phyloP scores from a whole-genome alignment of 352 stramenopile genomes.

The Pythium coloratum region DNA sequence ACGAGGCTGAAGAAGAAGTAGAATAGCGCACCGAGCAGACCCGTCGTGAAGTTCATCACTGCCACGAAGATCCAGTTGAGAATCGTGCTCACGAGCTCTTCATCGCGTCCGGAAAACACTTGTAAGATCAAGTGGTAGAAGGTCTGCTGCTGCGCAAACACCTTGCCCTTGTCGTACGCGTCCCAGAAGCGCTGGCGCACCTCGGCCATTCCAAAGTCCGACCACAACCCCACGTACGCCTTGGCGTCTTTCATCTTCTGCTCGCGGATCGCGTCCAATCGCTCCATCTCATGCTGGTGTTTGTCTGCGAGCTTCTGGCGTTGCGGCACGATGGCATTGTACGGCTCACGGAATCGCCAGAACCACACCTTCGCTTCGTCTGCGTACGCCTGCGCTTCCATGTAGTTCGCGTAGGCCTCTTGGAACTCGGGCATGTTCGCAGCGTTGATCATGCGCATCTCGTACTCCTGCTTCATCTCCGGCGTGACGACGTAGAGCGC shows the following conservation, averaged over 20 bases:
- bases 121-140: conserved; percentile 87
- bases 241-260: conserved; percentile 82
- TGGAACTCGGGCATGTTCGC: conserved; percentile 81
- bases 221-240: conserved; percentile 77
- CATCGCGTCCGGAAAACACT: conserved; percentile 65
- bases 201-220: conserved; percentile 79
- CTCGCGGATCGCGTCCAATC: conserved; percentile 54
- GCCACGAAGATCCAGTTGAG: conserved; percentile 85
- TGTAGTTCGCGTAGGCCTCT: conserved; percentile 57
- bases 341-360: conserved; percentile 83
- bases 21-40: conserved; percentile 73
- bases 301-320: conserved; percentile 60
- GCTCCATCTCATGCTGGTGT: conserved; percentile 58
- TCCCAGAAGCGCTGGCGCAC: conserved; percentile 77
- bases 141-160: conserved; percentile 86
- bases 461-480: conserved; percentile 78
- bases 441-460: conserved; percentile 71
- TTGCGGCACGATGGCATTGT: conserved; percentile 52
- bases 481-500: conserved; percentile 59
- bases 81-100: conserved; percentile 75
- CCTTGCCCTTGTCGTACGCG: conserved; percentile 81
- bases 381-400: conserved; percentile 50
- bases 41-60: conserved; percentile 89
- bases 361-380: conserved; percentile 87
- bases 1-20: conserved; percentile 87